These are phyloP conservation scores for Eleusine coracana DNA, from an alignment of 176 grass and related monocot species.

Conservation along the genomic window DNA sequence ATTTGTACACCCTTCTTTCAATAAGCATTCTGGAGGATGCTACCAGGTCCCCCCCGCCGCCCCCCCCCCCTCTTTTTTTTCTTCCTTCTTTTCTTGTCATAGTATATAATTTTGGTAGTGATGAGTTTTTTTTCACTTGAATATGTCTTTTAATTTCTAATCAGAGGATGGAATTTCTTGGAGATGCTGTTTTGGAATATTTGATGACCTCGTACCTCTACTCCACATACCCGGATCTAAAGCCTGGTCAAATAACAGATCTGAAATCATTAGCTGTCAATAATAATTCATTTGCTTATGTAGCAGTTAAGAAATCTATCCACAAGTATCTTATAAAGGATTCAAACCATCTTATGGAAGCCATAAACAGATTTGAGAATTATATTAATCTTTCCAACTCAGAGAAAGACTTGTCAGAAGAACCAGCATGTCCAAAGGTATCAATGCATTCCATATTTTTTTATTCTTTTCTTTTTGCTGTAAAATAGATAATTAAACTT, in stretches of 20 bases:
- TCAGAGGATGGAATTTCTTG: slow-evolving; percentile 97
- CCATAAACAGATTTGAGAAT: slow-evolving; percentile 67
- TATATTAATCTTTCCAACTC: slow-evolving; percentile 69
- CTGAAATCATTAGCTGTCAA: slow-evolving; percentile 78
- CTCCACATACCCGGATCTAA: slow-evolving; percentile 81
- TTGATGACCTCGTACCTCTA: slow-evolving; percentile 93
- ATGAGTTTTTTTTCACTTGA: slow-evolving; percentile 27
- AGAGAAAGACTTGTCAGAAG: slow-evolving; percentile 75
- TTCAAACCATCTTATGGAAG: slow-evolving; percentile 59
- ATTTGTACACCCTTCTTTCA: slow-evolving; percentile 82
- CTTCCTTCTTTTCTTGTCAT: slow-evolving; percentile 2
- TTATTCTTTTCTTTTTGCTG: neutral
- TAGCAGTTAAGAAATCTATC: slow-evolving; percentile 65
- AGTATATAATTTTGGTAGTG: slow-evolving; percentile 31
- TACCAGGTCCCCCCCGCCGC: slow-evolving; percentile 76
- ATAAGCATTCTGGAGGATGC: slow-evolving; percentile 82
- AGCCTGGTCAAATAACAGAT: slow-evolving; percentile 96
- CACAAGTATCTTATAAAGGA: slow-evolving; percentile 87
- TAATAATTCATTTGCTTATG: slow-evolving; percentile 74
- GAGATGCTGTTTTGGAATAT: slow-evolving; percentile 97
- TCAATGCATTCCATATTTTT: slow-evolving; percentile 7
- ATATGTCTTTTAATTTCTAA: slow-evolving; percentile 44
- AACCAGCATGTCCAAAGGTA: slow-evolving; percentile 96
- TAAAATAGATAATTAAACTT: neutral
- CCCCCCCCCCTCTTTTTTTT: neutral